Evolutionary conservation across 2,329 filamentous ascomycete species (phyloP), one percentile per base, ranked within the genome.

Genomic region (Cladosporium austrohemisphaericum): DNA sequence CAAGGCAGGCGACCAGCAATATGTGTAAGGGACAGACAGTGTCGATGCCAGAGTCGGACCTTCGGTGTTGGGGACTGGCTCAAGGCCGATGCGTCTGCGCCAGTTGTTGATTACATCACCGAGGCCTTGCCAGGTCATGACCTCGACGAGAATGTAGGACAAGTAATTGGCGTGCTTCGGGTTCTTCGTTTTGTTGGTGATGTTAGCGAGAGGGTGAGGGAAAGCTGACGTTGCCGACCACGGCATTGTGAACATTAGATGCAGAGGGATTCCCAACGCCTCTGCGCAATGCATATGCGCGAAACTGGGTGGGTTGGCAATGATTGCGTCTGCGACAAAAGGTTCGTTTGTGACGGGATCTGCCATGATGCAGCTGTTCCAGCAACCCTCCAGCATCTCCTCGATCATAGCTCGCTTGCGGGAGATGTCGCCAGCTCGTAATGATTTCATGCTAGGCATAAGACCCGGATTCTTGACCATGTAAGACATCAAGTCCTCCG

Each of bases 401-500:
- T 79, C 85, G 84, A 92, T 91, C 40, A 80, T 78, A 4, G 78
- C 76, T 31, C 88, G 73, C 23, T 85, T 73, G 19, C 76, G 74
- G 0, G 82, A 80, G 51, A 92, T 83, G 56, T 92, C 87, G 3
- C 87, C 87, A 1, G 82, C 79, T 54, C 80, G 83, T 49, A 92
- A 78, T 0, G 84, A 85, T 54, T 87, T 80, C 19, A 91, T 70
- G 1, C 78, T 85, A 0, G 88, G 87, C 2, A 93, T 85, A 65
- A 92, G 75, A 3, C 86, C 86, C 1, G 76, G 86, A 59, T 92
- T 90, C 69, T 89, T 89, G 26, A 91, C 86, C 88, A 93, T 92
- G 65, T 90, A 92, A 0, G 85, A 84, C 88, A 92, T 92, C 1
- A 93, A 72, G 65, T 91, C 86, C 0, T 84, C 81, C 2, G 88